phyloP scores from a whole-genome alignment of 2,329 filamentous ascomycete species.

The Colletotrichum filicis region DNA sequence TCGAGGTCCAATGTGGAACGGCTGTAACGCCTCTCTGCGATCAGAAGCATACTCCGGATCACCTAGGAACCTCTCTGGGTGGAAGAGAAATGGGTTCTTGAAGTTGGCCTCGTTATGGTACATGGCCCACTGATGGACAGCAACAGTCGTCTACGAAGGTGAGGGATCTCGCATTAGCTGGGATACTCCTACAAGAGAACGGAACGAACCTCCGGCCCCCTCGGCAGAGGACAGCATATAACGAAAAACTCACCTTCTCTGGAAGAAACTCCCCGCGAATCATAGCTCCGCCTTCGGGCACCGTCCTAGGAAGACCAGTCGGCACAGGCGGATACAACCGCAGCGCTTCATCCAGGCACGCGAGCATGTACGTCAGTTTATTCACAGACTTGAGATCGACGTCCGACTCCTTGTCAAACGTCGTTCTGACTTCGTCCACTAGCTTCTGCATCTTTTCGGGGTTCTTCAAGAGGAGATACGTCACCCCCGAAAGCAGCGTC shows the following conservation, averaged over 20 bases:
- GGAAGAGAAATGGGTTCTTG: slow-evolving; percentile 54
- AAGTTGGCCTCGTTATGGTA: slow-evolving; percentile 47
- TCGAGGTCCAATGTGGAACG: slow-evolving; percentile 44
- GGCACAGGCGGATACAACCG: slow-evolving; percentile 49
- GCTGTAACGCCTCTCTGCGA: slow-evolving; percentile 39
- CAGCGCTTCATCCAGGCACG: slow-evolving; percentile 54
- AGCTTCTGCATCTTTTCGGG: slow-evolving; percentile 45
- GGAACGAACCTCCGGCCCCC: too few relatives aligned
- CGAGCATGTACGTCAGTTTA: slow-evolving; percentile 50
- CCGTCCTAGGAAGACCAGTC: slow-evolving; percentile 41
- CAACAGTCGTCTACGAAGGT: slow-evolving; percentile 43
- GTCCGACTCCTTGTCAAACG: slow-evolving; percentile 47
- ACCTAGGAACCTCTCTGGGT: slow-evolving; percentile 53
- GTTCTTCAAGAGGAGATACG: slow-evolving; percentile 44
- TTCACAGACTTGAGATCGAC: slow-evolving; percentile 47
- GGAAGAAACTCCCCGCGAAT: slow-evolving; percentile 47
- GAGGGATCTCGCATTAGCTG: not conserved
- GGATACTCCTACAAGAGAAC: not conserved
- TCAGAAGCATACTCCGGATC: slow-evolving; percentile 39
- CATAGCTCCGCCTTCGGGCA: slow-evolving; percentile 45
- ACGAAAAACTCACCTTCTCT: slow-evolving; percentile 41
- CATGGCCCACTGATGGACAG: slow-evolving; percentile 49
- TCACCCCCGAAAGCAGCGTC: slow-evolving; percentile 41
- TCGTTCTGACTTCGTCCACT: slow-evolving; percentile 48
- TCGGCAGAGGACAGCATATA: not conserved